These are phyloP conservation scores for Mucor ambiguus DNA, from an alignment of 371 early-diverging fungal species.

Conservation along the genomic window DNA sequence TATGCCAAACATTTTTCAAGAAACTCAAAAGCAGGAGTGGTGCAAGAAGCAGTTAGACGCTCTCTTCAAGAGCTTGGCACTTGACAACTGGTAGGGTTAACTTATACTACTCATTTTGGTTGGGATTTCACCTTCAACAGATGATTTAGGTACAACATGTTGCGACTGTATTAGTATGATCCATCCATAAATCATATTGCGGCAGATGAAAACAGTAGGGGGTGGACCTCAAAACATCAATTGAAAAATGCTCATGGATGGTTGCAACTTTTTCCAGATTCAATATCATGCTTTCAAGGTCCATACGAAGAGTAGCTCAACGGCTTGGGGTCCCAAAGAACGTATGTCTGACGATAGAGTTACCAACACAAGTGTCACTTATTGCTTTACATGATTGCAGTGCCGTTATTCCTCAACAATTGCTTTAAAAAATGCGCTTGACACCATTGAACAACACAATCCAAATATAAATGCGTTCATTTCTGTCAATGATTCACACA, in stretches of 20 bases:
- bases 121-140: no score
- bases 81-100: no score
- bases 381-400: background rate
- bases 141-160: no score
- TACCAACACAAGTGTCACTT: background rate
- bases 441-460: constrained; percentile 33
- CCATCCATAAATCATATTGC: background rate
- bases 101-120: no score
- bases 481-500: constrained; percentile 23
- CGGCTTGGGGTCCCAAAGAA: background rate
- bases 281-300: background rate
- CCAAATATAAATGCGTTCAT: constrained; percentile 39
- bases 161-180: no score
- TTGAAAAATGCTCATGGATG: background rate
- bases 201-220: background rate
- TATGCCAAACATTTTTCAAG: no score
- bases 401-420: constrained; percentile 17
- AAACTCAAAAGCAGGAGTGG: no score
- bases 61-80: no score
- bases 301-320: background rate
- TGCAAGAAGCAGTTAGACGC: no score
- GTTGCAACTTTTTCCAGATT: background rate
- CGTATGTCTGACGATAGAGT: background rate
- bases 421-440: constrained; percentile 19
- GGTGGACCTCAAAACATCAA: background rate